These are phyloP conservation scores for Aurantiochytrium sp. DNA, from an alignment of 108 stramenopile genomes.

Conservation along the genomic window DNA sequence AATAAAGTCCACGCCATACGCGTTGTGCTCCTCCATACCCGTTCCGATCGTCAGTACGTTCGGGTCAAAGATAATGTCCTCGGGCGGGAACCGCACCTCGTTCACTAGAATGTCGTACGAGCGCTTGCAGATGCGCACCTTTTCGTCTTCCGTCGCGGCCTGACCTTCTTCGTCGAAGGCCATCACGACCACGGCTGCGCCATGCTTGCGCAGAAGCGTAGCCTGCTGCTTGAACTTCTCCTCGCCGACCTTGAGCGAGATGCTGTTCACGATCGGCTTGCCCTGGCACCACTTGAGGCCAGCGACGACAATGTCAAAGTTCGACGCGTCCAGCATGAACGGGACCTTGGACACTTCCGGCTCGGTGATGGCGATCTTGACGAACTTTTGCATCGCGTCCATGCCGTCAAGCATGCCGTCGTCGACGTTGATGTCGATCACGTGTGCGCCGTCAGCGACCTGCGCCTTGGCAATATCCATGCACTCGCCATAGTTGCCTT, in stretches of 20 bases:
- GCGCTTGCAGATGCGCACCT: slow-evolving; percentile 96
- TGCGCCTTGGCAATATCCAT: slow-evolving; percentile 98
- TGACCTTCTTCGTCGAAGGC: slow-evolving; percentile 98
- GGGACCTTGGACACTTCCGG: slow-evolving; percentile 91
- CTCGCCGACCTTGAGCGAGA: slow-evolving; percentile 95
- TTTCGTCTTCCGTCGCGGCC: slow-evolving; percentile 88
- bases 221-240: slow-evolving; percentile 93
- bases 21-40: slow-evolving; percentile 91
- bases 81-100: slow-evolving; percentile 85
- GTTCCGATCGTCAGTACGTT: slow-evolving; percentile 97
- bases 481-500: slow-evolving; percentile 79
- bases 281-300: slow-evolving; percentile 93
- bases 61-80: slow-evolving; percentile 98
- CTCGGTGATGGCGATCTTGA: slow-evolving; percentile 95
- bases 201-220: slow-evolving; percentile 83
- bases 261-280: slow-evolving; percentile 93
- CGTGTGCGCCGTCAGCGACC: slow-evolving; percentile 94
- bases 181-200: slow-evolving; percentile 97
- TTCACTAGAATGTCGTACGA: slow-evolving; percentile 96
- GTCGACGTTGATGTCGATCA: slow-evolving; percentile 97
- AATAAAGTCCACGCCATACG: slow-evolving; percentile 97
- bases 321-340: slow-evolving; percentile 96
- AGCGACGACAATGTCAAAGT: slow-evolving; percentile 94
- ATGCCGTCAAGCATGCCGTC: slow-evolving; percentile 95
- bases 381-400: slow-evolving; percentile 97